Base-by-base conservation (phyloP, 495 filamentous ascomycete genomes). In the Hypoxylon lienhwacheense region DNA sequence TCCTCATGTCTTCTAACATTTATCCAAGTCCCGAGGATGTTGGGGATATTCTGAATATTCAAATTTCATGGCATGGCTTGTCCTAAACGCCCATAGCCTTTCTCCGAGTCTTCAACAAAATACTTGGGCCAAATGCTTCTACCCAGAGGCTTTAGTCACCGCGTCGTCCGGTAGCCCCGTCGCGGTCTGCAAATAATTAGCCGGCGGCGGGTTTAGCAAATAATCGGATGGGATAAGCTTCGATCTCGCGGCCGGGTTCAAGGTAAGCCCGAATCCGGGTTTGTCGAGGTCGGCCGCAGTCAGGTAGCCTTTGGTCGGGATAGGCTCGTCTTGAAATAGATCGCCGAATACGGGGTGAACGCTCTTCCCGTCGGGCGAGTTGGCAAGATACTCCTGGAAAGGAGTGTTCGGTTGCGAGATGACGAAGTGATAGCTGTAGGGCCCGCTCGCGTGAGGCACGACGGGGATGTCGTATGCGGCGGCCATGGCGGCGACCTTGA, bases 401-500 rank as follows among this genome's bases (percentile, higher is more conserved):
- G 91, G 91, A 29, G 86, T 85, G 73, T 95, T 95, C 14, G 85
- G 81, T 69, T 95, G 90, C 29, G 89, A 91, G 57, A 95, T 83
- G 33, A 95, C 91, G 58, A 90, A 95, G 73, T 96, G 91, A 73
- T 96, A 96, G 55, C 87, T 91, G 77, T 96, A 96, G 2, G 91
- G 86, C 3, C 91, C 91, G 44, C 86, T 90, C 5, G 90, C 91
- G 64, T 96, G 91, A 14, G 91, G 91, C n/a, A 96, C 89, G 3
- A 96, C 90, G 20, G 90, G 89, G 29, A 96, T 85, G 64, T 96
- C 91, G 69, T 96, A 96, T 1, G 91, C 90, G 4, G 90, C 82
- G 11, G 91, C 91, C 79, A 91, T 85, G 14, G 90, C 87, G 7
- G 91, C 83, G 47, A 96, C 83, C 70, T 89, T 91, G 58, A 95